Evolutionary conservation across 2,329 filamentous ascomycete genomes (phyloP).

Genomic region (Aspergillus phoenicis): DNA sequence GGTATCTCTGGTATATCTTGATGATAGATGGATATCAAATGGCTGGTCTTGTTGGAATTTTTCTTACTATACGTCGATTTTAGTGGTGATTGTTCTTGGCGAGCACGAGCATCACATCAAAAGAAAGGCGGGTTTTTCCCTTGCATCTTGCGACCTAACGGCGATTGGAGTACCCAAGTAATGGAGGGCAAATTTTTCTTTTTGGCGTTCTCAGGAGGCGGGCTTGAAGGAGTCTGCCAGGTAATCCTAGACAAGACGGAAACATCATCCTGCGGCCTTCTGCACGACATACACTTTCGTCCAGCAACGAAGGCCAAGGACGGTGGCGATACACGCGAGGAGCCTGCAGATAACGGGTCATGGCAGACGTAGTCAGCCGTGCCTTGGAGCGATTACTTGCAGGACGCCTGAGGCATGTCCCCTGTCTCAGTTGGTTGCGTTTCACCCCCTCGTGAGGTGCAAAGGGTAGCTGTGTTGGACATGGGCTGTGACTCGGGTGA

Average conservation of each 20-base stretch:
- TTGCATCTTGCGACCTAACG: neutral
- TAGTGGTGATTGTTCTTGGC: neutral
- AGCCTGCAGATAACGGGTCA: neutral
- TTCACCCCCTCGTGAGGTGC: neutral
- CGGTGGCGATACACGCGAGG: neutral
- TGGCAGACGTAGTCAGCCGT: neutral
- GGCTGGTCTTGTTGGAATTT: neutral
- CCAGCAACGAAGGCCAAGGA: neutral
- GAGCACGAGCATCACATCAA: neutral
- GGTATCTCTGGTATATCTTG: neutral
- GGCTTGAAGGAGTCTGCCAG: neutral
- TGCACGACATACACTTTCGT: slow-evolving; percentile 3
- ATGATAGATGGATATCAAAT: slow-evolving; percentile 1
- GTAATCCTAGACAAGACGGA: neutral
- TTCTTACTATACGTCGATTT: neutral
- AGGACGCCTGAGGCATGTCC: neutral
- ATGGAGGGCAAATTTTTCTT: neutral
- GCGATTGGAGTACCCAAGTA: neutral
- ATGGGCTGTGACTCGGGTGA: neutral
- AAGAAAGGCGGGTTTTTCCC: neutral
- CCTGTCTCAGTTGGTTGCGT: neutral
- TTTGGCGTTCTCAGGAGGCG: neutral
- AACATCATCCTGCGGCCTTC: neutral
- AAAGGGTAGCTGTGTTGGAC: neutral
- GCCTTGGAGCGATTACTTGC: neutral